Evolutionary conservation across 768 basidiomycete species (phyloP), one percentile per base, ranked within the genome.

Genomic region (Pleurotus pulmonarius): DNA sequence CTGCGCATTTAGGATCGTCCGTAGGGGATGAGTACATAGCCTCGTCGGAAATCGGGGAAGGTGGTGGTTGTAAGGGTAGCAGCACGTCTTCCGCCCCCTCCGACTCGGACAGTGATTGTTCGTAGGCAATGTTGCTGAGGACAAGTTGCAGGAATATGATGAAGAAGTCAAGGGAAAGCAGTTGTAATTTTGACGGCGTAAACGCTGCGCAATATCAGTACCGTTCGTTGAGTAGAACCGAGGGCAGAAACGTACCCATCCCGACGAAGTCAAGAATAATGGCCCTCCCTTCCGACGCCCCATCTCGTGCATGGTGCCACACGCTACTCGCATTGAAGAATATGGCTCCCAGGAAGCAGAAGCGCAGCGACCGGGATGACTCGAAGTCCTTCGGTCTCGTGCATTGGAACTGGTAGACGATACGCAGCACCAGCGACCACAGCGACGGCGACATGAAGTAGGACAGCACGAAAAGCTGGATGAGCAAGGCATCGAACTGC

Each of bases 251-350:
- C 85, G 49, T 62, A 91, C 90, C 82, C 76, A 84, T 77, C 55
- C 90, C 90, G 57, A 92, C 80, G 64, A 92, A 92, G 67, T 92
- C 90, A 58, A 92, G 81, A 34, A 92, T 69, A 63, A 90, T 70
- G 8, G 81, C 73, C 61, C 85, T 76, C n/a, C 83, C 83, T 56
- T 85, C 79, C 25, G 76, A 67, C 52, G 81, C 70, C 4, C 81
- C 80, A 39, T 75, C 68, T 26, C 73, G 74, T 55, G 78, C 73
- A 62, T 92, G 90, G 37, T 71, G 72, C 82, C 85, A 88, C 38
- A 92, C 58, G 60, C 76, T 81, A 29, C 82, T 77, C 37, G 73
- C 59, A 59, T 90, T 90, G 69, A 84, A 76, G 58, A 80, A 63
- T 53, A 85, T 60, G 60, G 88, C 74, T 62, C 87, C 70, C 60